Evolutionary conservation across 306 rosid species (phyloP), one percentile per base, ranked within the genome.

Genomic region (Sechiopsis laciniata): DNA sequence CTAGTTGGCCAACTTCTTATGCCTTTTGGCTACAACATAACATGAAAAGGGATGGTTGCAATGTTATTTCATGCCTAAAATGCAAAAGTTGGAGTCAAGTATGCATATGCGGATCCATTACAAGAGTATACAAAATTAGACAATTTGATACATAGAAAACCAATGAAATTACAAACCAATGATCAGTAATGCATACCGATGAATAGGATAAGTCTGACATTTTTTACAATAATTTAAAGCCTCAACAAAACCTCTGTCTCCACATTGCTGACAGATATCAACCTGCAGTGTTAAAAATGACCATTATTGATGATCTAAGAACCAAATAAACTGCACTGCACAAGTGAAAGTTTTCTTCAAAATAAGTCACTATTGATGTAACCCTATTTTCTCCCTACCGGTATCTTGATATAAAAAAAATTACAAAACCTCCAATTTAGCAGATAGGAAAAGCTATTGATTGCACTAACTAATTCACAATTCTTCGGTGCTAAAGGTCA

Each of bases 231-330:
- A 75, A 72, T 64, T 70, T 70, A 78, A 62, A 32, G 79, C 82
- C 62, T 37, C 64, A 71, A 40, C 7, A 67, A 70, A 78, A 13
- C 84, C 84, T 46, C 4, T 61, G 40, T 55, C 82, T 62, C 84
- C 84, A 64, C 84, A 81, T 26, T 45, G 9, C 77, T 60, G 79
- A 71, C 84, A 81, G 70, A 78, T 51, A 20, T 71, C 74, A 45
- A 71, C 74, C 84, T 81, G 68, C 70, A 68, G 9, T 60, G 75
- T 24, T 51, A 22, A 51, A 24, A 70, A 26, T 51, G 14, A 35
- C 20, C 14, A 50, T 21, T 26, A 51, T 50, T 48, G 42, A 65
- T 17, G 20, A 45, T 42, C 32, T 40, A 7, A 68, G 57, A 46
- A 45, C 19, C 74, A 70, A 69, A 70, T 8, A 70, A 48, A 70